phyloP scores from a whole-genome alignment of 345 rosid genomes.

The Citrus australasica region DNA sequence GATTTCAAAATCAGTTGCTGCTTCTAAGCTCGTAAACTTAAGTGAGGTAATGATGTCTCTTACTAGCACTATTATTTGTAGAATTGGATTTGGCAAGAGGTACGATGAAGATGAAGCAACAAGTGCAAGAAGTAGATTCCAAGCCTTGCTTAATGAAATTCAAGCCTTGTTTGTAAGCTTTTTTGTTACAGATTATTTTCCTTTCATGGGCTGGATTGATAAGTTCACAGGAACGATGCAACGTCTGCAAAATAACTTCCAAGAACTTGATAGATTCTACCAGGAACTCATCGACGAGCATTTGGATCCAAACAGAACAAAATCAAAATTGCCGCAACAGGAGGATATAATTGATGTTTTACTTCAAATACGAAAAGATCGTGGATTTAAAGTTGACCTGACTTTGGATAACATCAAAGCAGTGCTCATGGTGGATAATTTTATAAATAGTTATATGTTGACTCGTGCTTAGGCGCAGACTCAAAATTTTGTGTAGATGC shows the following conservation, averaged over 20 bases:
- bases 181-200: constrained; percentile 26
- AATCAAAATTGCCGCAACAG: neutral
- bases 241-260: constrained; percentile 32
- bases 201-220: constrained; percentile 28
- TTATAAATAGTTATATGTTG: neutral
- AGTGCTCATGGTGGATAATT: constrained; percentile 39
- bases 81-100: constrained; percentile 28
- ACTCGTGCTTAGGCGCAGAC: no score
- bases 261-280: constrained; percentile 37
- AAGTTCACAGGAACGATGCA: constrained; percentile 21
- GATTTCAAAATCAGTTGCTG: neutral
- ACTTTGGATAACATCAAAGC: constrained; percentile 52
- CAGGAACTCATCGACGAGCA: constrained; percentile 39
- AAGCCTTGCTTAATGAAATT: constrained; percentile 16
- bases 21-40: constrained; percentile 1
- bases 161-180: constrained; percentile 19
- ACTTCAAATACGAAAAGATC: constrained; percentile 29
- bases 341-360: constrained; percentile 47
- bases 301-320: constrained; percentile 15
- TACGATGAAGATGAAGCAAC: constrained; percentile 11
- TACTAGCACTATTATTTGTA: constrained; percentile 17
- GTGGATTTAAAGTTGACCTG: constrained; percentile 21
- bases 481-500: no score
- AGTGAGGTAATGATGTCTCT: constrained; percentile 12
- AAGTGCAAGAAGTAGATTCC: constrained; percentile 10